Conservation (phyloP, 495 filamentous ascomycete species). For the Cercophora newfieldiana region DNA sequence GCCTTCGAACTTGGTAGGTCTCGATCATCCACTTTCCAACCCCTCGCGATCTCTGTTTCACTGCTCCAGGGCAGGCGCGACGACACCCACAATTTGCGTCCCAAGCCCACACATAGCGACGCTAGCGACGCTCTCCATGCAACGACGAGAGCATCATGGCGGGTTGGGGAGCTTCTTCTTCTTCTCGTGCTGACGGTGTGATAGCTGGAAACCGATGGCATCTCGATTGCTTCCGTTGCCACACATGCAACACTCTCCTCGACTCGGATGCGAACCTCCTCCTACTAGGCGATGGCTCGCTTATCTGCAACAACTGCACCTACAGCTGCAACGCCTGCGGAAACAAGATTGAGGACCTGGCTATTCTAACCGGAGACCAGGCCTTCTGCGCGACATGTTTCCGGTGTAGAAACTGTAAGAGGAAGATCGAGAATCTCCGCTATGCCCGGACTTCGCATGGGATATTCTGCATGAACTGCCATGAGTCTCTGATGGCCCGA, state of each 20-base stretch:
- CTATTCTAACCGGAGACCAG: conserved; percentile 96
- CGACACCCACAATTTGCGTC: not conserved
- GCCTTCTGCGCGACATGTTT: conserved; percentile 99
- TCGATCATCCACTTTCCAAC: not conserved
- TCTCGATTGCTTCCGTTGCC: conserved; percentile 98
- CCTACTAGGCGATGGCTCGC: conserved; percentile 92
- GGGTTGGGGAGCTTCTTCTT: not conserved
- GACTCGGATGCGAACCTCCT: conserved; percentile 98
- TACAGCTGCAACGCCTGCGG: conserved; percentile 97
- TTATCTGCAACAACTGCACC: conserved; percentile 99
- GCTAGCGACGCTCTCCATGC: too few relatives aligned
- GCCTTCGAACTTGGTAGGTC: conserved; percentile 93
- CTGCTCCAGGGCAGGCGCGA: not conserved
- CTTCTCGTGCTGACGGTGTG: conserved; percentile 12
- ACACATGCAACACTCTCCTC: conserved; percentile 90
- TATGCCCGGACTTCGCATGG: conserved; percentile 98
- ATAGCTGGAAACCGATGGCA: conserved; percentile 97
- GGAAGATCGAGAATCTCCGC: conserved; percentile 96
- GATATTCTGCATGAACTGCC: conserved; percentile 99
- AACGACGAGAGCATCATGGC: not conserved
- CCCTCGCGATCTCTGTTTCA: not conserved
- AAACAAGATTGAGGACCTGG: conserved; percentile 98
- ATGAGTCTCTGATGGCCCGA: conserved; percentile 97
- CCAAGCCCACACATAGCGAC: not conserved
- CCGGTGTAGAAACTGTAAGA: conserved; percentile 95